Conservation (phyloP, 805 yeast genomes). For the Wilhelminamyces savonicus region DNA sequence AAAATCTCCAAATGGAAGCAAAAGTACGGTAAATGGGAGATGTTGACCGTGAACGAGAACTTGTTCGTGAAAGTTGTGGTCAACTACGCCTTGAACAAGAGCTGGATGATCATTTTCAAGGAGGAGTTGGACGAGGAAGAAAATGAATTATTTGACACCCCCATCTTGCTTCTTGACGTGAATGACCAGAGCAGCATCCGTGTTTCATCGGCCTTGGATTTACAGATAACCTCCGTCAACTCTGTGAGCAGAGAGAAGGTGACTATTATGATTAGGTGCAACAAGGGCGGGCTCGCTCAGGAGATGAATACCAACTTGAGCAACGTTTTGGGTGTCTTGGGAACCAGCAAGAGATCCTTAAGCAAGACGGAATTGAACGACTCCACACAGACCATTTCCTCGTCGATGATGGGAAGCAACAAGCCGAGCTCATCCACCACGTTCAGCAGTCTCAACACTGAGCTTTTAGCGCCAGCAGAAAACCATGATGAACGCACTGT, state of each 20-base stretch:
- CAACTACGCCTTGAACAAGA: conserved; percentile 24
- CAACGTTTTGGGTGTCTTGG: conserved; percentile 21
- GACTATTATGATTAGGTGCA: conserved; percentile 29
- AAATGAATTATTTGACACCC: conserved; percentile 27
- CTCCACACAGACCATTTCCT: conserved; percentile 24
- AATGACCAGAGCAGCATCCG: conserved; percentile 18
- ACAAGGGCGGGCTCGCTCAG: conserved; percentile 17
- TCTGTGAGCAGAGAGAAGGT: conserved; percentile 23
- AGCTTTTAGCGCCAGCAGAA: too few species aligned
- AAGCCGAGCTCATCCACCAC: conserved; percentile 14
- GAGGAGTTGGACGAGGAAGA: conserved; percentile 28
- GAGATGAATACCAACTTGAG: conserved; percentile 19
- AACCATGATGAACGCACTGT: conserved; percentile 4
- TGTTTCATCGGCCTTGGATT: conserved; percentile 33
- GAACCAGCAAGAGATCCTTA: conserved; percentile 2
- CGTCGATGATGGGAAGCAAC: conserved; percentile 32
- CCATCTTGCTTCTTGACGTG: conserved; percentile 29
- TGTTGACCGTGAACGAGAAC: conserved; percentile 31
- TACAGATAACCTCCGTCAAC: conserved; percentile 27
- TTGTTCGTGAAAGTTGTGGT: conserved; percentile 33
- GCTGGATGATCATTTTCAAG: conserved; percentile 36
- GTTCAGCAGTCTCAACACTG: conserved; percentile 7
- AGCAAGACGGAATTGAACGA: conserved; percentile 7
- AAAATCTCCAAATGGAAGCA: conserved; percentile 38
- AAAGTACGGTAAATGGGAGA: conserved; percentile 39